phyloP scores from a whole-genome alignment of 2,329 filamentous ascomycete species.

The Exophiala spinifera region DNA sequence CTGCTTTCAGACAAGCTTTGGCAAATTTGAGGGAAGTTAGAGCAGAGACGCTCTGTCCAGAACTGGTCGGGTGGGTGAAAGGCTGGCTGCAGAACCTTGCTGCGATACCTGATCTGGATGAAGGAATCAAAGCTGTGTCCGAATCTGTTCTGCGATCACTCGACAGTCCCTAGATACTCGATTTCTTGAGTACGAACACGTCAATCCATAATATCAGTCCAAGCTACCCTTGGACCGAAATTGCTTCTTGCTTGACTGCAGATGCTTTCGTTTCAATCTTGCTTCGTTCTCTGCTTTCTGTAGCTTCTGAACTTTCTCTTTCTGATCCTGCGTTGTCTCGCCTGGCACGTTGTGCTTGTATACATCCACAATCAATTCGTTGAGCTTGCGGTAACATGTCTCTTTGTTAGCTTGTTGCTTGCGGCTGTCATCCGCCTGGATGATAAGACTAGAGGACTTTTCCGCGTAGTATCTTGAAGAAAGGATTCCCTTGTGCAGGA shows the following conservation, averaged over 20 bases:
- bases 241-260: conserved; percentile 60
- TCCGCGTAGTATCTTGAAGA: conserved; percentile 55
- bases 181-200: background rate
- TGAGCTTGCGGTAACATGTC: conserved; percentile 57
- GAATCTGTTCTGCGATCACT: conserved; percentile 28
- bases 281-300: conserved; percentile 57
- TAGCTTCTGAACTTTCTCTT: conserved; percentile 53
- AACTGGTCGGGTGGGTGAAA: conserved; percentile 45
- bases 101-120: conserved; percentile 48
- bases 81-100: conserved; percentile 48
- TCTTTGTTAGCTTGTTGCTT: conserved; percentile 61
- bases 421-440: conserved; percentile 62
- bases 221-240: conserved; percentile 28
- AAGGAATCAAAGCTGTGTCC: conserved; percentile 53
- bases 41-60: conserved; percentile 35
- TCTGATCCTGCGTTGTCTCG: conserved; percentile 58
- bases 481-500: conserved; percentile 53
- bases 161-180: background rate
- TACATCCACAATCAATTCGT: conserved; percentile 52
- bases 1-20: conserved; percentile 65
- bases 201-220: conserved; percentile 17
- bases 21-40: conserved; percentile 56
- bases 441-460: conserved; percentile 54
- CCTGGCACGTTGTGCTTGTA: conserved; percentile 54
- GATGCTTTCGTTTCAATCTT: conserved; percentile 57